A percentile compares a stretch with the other conserved stretches of the same genome.
These are phyloP conservation scores for Quercus glauca DNA, from an alignment of 306 rosid species.

Conservation along the genomic window DNA sequence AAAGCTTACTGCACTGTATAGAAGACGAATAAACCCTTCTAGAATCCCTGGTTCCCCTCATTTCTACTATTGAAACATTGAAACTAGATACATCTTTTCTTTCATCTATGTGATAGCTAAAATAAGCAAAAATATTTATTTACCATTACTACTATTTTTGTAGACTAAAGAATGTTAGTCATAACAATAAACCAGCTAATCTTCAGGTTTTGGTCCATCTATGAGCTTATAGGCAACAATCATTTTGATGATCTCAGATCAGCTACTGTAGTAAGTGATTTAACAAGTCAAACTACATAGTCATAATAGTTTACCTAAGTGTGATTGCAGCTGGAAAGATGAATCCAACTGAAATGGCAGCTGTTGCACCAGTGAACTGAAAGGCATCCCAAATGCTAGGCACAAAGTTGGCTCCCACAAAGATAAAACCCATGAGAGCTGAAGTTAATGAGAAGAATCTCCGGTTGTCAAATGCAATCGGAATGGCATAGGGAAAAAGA, in stretches of 20 bases:
- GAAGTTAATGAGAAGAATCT: constrained; percentile 56
- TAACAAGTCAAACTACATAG: not conserved
- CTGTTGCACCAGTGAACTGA: constrained; percentile 79
- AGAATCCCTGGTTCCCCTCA: too few species aligned
- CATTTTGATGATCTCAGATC: not conserved
- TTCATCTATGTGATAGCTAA: not conserved
- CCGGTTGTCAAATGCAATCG: constrained; percentile 43
- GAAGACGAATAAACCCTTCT: not conserved
- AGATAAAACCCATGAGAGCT: constrained; percentile 52
- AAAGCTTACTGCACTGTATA: not conserved
- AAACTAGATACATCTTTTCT: not conserved
- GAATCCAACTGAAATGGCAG: constrained; percentile 57
- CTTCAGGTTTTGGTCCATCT: not conserved
- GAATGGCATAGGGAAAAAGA: constrained; percentile 62
- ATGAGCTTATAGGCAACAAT: not conserved
- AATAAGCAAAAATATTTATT: not conserved
- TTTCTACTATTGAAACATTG: not conserved
- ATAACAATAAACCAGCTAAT: not conserved
- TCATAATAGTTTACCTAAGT: constrained; percentile 44
- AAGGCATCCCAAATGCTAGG: constrained; percentile 86
- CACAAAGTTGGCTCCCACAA: constrained; percentile 66
- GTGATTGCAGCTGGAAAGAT: constrained; percentile 64
- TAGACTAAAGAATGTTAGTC: not conserved
- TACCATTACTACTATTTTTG: not conserved
- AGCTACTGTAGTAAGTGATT: not conserved